Evolutionary conservation across 352 stramenopile genomes (phyloP), one percentile per base, ranked within the genome.

Genomic region (Pythium periplocum): DNA sequence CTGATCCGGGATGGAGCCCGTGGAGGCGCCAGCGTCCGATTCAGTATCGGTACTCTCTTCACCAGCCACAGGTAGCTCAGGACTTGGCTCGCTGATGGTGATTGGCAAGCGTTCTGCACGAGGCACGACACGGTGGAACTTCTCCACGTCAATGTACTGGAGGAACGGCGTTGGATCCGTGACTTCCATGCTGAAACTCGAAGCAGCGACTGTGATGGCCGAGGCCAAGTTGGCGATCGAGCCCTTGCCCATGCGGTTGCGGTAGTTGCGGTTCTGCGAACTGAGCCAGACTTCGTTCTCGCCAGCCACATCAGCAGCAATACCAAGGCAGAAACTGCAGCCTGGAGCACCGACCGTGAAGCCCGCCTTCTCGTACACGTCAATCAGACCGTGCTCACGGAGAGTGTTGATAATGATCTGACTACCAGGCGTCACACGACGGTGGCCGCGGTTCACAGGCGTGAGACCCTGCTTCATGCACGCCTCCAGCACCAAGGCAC

Each of bases 261-360:
- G 78, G 69, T 90, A 94, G 68, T 94, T 94, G 30, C 83, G 81
- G 68, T 94, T 94, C 73, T 92, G 81, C 44, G 59, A 76, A 34
- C 68, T 85, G 50, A 94, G 79, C 82, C 83, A 92, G 48, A 94
- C 83, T 43, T 94, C 82, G 50, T 87, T 83, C 51, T 92, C 81
- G 6, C 75, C 75, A 3, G 82, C 81, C 5, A 94, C 81, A 48
- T 92, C 83, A n/a, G 81, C 82, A 41, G 78, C 83, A 33, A 94
- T 92, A 35, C 77, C 83, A 1, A 94, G 61, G 48, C 83, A 94
- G 64, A 84, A 92, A 57, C 73, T 87, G 72, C 83, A 94, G 33
- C 81, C 80, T 0, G 83, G 83, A 0, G 79, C 83, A 26, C 83
- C 83, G 26, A 93, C 77, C 12, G 69, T 73, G 62, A 93, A 93